Evolutionary conservation across 306 rosid genomes (phyloP), one percentile per base, ranked within the genome.

Genomic region (Citrullus colocynthis): DNA sequence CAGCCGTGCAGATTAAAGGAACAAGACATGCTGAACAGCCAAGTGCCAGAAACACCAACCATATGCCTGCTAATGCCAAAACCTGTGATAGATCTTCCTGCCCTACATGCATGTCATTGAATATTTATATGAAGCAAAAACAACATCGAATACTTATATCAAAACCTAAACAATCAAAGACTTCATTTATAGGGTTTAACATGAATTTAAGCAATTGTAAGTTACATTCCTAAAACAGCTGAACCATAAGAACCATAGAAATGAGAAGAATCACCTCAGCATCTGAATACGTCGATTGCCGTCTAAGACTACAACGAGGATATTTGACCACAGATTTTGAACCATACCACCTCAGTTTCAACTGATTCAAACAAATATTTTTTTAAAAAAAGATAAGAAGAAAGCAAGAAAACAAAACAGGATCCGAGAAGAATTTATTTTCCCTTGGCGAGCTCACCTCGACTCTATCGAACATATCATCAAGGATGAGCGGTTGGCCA

Each of bases 51-150:
- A 95, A 77, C 73, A 88, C 76, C 30, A 80, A 58, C 99, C 99
- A 95, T 75, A 89, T 78, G 87, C 97, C 88, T 24, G 93, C 97
- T 78, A 95, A 86, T 60, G 92, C 87, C 69, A 87, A 85, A 86
- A 81, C 96, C 97, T 89, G 94, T 58, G 99, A 90, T 75, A 85
- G 62, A 82, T 95, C 99, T 88, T 86, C 97, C 99, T 95, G 99
- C 97, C 97, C 97, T 95, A 95, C 98, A 89, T 82, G 89, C 98
- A 89, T 83, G 89, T 83, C 95, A 86, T 81, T 86, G 89, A 89
- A 88, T 89, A 88, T 84, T 87, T 82, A 85, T 87, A 85, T 21
- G 81, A 79, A 80, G 87, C 14, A 52, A 48, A 48, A 48, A 48
- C 54, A 48, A 48, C 54, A 48, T 48, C 5, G 54, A 48, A 13